Conservation (phyloP, 164 flowering plant species). For the Tinospora cordifolia region DNA sequence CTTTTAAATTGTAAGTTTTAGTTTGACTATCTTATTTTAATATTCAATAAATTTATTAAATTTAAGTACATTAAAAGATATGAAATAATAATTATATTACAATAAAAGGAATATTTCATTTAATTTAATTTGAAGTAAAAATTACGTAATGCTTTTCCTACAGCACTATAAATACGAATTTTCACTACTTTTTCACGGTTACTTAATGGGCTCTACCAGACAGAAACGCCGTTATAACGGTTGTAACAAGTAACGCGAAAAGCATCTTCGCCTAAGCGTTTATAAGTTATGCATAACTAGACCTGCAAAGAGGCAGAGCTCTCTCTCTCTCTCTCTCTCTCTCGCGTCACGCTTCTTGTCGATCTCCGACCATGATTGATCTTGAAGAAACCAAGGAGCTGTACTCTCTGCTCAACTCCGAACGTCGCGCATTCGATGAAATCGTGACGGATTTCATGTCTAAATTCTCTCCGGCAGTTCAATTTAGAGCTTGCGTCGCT, state of each 20-base stretch:
- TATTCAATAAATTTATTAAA: too few species aligned
- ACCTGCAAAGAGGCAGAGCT: neutral
- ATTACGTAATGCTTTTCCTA: too few species aligned
- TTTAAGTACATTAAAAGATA: too few species aligned
- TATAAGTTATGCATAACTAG: neutral
- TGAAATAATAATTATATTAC: too few species aligned
- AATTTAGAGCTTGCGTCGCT: conserved; percentile 45
- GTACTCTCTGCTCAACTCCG: conserved; percentile 32
- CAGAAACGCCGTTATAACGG: neutral
- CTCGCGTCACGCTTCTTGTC: neutral
- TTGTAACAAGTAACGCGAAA: too few species aligned
- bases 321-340: neutral
- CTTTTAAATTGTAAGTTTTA: too few species aligned
- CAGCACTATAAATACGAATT: too few species aligned
- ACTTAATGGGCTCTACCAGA: too few species aligned
- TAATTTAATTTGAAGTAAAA: too few species aligned
- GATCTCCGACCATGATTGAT: conserved; percentile 27
- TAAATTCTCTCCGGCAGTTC: conserved; percentile 38
- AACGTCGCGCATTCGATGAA: conserved; percentile 43
- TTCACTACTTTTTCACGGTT: too few species aligned
- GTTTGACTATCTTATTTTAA: too few species aligned
- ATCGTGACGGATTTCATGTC: conserved; percentile 49
- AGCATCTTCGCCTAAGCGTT: neutral
- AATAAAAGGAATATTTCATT: too few species aligned
- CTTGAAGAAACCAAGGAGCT: conserved; percentile 36